Conservation (phyloP, 225 moss, liverwort and hornwort genomes). For the Ulota crispa region DNA sequence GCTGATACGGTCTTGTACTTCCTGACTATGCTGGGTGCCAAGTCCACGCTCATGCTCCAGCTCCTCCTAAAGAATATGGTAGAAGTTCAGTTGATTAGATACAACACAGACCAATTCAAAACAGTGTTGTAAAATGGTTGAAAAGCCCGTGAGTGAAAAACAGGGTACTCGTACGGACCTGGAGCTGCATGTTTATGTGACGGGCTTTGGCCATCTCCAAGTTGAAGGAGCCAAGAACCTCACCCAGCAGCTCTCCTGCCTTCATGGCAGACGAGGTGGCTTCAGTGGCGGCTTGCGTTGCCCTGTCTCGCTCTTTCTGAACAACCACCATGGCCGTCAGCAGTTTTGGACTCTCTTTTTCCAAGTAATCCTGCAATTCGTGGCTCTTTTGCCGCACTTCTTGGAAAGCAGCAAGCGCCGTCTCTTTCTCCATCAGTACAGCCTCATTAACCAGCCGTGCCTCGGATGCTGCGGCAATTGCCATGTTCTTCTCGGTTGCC, state of each 20-base stretch:
- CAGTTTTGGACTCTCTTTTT: constrained; percentile 72
- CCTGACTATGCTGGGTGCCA: constrained; percentile 52
- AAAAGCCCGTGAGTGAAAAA: not conserved
- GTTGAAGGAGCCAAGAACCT: constrained; percentile 75
- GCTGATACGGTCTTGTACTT: constrained; percentile 69
- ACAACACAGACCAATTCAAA: too few species aligned
- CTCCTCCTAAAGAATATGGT: constrained; percentile 33
- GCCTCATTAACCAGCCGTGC: constrained; percentile 43
- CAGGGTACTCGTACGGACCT: constrained; percentile 25
- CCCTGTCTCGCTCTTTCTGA: constrained; percentile 74
- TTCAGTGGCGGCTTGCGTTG: constrained; percentile 77
- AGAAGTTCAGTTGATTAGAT: not conserved
- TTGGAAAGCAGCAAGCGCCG: constrained; percentile 50
- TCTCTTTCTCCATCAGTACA: constrained; percentile 43
- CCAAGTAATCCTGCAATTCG: constrained; percentile 76
- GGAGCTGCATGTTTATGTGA: constrained; percentile 59
- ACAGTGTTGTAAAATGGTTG: too few species aligned
- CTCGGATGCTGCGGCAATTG: constrained; percentile 48
- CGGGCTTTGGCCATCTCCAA: constrained; percentile 77
- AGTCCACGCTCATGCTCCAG: constrained; percentile 60
- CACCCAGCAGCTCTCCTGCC: constrained; percentile 68
- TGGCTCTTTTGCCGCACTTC: constrained; percentile 67
- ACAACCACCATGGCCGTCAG: constrained; percentile 64
- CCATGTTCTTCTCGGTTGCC: constrained; percentile 62
- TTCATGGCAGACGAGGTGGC: constrained; percentile 75